phyloP scores from a whole-genome alignment of 805 yeast species.

The Wickerhamiella alocasiicola region DNA sequence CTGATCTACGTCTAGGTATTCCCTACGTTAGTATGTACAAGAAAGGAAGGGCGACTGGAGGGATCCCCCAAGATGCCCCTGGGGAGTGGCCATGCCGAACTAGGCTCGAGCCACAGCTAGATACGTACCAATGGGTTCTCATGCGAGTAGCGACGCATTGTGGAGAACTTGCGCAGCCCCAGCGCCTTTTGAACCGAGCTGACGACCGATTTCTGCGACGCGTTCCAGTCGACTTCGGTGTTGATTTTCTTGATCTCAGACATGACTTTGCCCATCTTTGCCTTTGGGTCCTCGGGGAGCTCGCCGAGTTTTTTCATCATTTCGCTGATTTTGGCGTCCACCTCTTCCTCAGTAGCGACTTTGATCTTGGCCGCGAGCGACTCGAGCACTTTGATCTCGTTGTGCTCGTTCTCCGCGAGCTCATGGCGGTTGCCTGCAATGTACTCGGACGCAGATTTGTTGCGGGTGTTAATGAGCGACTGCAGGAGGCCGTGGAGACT shows the following conservation, averaged over 20 bases:
- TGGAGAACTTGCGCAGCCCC: conserved; percentile 22
- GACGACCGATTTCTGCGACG: conserved; percentile 24
- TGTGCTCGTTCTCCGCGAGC: conserved; percentile 40
- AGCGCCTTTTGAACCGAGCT: conserved; percentile 19
- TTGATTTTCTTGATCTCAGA: conserved; percentile 20
- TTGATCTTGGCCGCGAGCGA: conserved; percentile 33
- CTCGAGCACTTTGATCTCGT: conserved; percentile 35
- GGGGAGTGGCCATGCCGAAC: too few species aligned
- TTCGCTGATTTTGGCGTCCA: conserved; percentile 27
- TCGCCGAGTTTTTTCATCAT: conserved; percentile 15
- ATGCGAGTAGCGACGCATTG: conserved; percentile 25
- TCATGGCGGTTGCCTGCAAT: conserved; percentile 36
- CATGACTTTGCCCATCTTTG: conserved; percentile 19
- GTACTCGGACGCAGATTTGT: conserved; percentile 39
- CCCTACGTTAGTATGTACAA: conserved; percentile 29
- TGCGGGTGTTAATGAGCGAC: conserved; percentile 31
- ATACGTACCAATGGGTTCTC: conserved; percentile 44
- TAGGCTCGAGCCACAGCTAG: background rate
- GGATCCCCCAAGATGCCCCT: background rate
- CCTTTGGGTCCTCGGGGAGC: conserved; percentile 8
- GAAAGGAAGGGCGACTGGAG: background rate
- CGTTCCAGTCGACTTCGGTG: conserved; percentile 25
- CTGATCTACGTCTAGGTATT: conserved; percentile 26
- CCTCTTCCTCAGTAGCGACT: conserved; percentile 37
- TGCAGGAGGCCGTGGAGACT: conserved; percentile 33